Conservation (phyloP, 2,329 filamentous ascomycete genomes). For the Harringtonia aguacate region DNA sequence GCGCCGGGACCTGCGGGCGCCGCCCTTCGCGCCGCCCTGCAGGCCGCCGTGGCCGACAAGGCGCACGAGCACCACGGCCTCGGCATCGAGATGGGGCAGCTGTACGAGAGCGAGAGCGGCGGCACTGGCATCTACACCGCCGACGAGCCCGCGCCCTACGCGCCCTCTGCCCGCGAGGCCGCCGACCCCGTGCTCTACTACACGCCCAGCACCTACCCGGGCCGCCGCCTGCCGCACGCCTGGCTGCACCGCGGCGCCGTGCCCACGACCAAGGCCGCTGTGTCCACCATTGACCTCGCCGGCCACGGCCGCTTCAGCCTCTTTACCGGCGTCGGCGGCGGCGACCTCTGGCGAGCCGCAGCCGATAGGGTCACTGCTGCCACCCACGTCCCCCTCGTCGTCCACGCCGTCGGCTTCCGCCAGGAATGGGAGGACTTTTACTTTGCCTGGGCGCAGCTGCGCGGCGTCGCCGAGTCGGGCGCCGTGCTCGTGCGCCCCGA, state of each 20-base stretch:
- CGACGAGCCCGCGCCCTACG: constrained; percentile 24
- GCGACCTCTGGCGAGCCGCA: constrained; percentile 40
- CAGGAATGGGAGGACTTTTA: constrained; percentile 54
- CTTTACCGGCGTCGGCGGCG: constrained; percentile 46
- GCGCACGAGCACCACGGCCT: constrained; percentile 42
- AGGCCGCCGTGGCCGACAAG: constrained; percentile 29
- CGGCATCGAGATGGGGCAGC: constrained; percentile 50
- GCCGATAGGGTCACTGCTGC: constrained; percentile 25
- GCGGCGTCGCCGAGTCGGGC: constrained; percentile 46
- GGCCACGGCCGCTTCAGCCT: constrained; percentile 42
- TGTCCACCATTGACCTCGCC: constrained; percentile 50
- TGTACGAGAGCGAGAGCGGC: constrained; percentile 39
- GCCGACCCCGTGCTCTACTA: constrained; percentile 30
- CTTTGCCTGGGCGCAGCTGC: constrained; percentile 42
- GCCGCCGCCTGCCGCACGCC: constrained; percentile 48
- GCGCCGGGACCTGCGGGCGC: constrained; percentile 25
- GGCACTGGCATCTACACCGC: constrained; percentile 30
- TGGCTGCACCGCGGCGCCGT: constrained; percentile 42
- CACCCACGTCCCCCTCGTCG: constrained; percentile 34
- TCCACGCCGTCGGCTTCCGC: constrained; percentile 42
- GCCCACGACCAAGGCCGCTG: constrained; percentile 25
- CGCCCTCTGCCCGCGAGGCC: constrained; percentile 8
- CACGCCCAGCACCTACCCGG: constrained; percentile 43
- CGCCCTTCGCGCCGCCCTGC: constrained; percentile 26
- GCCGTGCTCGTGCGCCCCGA: constrained; percentile 49